Evolutionary conservation across 2,329 filamentous ascomycete genomes (phyloP).

Genomic region (Fusarium sp.): DNA sequence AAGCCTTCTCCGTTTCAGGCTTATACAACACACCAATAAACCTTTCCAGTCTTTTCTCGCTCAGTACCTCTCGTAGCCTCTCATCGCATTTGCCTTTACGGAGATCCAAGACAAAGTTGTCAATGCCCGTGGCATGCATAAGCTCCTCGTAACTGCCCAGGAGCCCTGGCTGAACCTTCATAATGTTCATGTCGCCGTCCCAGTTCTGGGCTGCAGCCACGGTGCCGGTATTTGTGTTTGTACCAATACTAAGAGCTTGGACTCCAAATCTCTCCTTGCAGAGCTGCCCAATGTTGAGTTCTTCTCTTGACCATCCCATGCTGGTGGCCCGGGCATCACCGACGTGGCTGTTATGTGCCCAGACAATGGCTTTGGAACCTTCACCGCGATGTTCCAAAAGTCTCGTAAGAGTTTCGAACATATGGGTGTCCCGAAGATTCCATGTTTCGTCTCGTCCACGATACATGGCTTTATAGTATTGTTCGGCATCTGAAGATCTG

Average conservation of each 20-base stretch:
- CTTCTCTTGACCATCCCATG: conserved; percentile 30
- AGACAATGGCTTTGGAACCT: conserved; percentile 27
- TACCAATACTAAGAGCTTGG: conserved; percentile 22
- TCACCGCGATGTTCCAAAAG: conserved; percentile 24
- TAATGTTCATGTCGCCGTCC: conserved; percentile 28
- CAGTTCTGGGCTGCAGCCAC: conserved; percentile 32
- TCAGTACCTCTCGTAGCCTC: conserved; percentile 11
- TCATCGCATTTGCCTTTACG: conserved; percentile 17
- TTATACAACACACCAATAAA: conserved; percentile 34
- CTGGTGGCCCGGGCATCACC: conserved; percentile 31
- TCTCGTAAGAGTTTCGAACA: conserved; percentile 27
- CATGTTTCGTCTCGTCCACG: conserved; percentile 26
- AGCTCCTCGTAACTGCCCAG: conserved; percentile 29
- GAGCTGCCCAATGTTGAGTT: conserved; percentile 29
- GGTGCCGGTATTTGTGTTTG: conserved; percentile 24
- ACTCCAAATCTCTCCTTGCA: conserved; percentile 21
- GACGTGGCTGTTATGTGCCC: conserved; percentile 34
- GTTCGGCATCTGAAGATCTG: conserved; percentile 17
- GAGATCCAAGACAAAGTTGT: conserved; percentile 27
- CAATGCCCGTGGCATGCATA: conserved; percentile 25
- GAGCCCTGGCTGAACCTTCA: conserved; percentile 23
- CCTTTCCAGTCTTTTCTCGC: conserved; percentile 16
- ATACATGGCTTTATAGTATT: conserved; percentile 34
- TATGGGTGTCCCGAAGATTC: conserved; percentile 31
- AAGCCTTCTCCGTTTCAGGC: conserved; percentile 24